Base-by-base conservation (phyloP, 1,284 basidiomycete genomes). In the Kwoniella shivajii region DNA sequence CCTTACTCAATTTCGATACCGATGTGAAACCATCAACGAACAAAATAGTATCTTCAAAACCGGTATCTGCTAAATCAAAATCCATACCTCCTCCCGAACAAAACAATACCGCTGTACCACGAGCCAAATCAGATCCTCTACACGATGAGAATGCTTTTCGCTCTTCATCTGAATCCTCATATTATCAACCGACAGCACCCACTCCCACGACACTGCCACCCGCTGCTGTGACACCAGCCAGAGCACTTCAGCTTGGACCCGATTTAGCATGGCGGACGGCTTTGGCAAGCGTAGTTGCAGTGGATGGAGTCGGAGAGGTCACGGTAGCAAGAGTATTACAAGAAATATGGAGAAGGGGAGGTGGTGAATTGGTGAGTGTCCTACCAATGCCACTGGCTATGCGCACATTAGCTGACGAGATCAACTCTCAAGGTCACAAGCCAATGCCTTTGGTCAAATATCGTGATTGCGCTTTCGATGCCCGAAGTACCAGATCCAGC, bases 341-440 rank as follows among this genome's bases (percentile, higher is more conserved):
- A 14, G 74, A 76, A 46, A 65, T 76, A 1, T 76, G 74, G 74
- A 69, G 67, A 50, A 50, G 74, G 27, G 74, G 74, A 9, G 74
- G 74, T 6, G 73, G 72, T 3, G 68, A 65, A 33, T 54, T 62
- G 7, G 74, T 75, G 50, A 67, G 73, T 65, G 14, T 5, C 11
- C 13, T 10, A 39, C 9, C 6, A 10, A 13, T 30, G 6, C 6
- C 4, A 7, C 4, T 11, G 37, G 22, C 37, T 11, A 11, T 11
- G 4, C 22, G 37, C 27, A 6, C n/a, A 45, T 30, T 16, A 31
- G 30, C 31, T 47, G 30, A 41, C 37, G 9, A 26, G 18, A 9
- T 20, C n/a, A 2, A 37, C n/a, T 22, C 30, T 33, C 48, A 74
- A 47, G 73, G 69, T 74, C 24, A 69, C 73, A 0, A 50, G 52